Evolutionary conservation across 1,284 basidiomycete species (phyloP).

Genomic region (Cryptococcus deneoformans): DNA sequence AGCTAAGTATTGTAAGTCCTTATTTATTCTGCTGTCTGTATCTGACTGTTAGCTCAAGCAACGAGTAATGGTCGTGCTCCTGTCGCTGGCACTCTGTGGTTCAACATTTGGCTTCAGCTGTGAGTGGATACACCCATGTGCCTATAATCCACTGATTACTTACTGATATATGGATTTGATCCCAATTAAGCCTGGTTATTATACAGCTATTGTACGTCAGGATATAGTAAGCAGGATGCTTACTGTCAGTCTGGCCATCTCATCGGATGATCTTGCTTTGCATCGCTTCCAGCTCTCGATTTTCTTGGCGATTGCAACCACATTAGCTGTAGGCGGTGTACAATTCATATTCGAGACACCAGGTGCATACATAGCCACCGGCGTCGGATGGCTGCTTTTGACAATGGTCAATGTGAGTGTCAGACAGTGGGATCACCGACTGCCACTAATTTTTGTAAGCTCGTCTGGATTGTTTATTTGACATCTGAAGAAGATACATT

Average conservation of each 20-base stretch:
- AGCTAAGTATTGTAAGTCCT: constrained; percentile 24
- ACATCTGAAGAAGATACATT: constrained; percentile 93
- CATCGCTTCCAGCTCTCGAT: constrained; percentile 68
- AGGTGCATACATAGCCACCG: constrained; percentile 71
- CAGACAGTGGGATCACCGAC: neutral
- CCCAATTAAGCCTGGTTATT: constrained; percentile 57
- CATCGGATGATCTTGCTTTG: constrained; percentile 36
- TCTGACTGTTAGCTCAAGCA: constrained; percentile 7
- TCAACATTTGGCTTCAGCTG: constrained; percentile 67
- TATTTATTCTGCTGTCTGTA: neutral
- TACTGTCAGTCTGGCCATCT: constrained; percentile 31
- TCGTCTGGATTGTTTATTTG: constrained; percentile 94
- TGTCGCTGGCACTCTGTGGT: constrained; percentile 76
- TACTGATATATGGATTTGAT: constrained; percentile 8
- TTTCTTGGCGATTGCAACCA: constrained; percentile 80
- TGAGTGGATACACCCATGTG: constrained; percentile 15
- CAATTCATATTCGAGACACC: constrained; percentile 24
- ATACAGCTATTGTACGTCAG: constrained; percentile 41
- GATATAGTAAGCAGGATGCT: neutral
- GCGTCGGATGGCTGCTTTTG: constrained; percentile 90
- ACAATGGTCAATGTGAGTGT: constrained; percentile 65
- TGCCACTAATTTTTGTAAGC: constrained; percentile 51
- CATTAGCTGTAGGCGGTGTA: constrained; percentile 65
- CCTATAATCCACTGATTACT: neutral
- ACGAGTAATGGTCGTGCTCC: constrained; percentile 19